Percentiles rank a stretch among this genome's conserved stretches.
Evolutionary conservation across 345 rosid species (phyloP).

Genomic region (Eucalyptus marginata): DNA sequence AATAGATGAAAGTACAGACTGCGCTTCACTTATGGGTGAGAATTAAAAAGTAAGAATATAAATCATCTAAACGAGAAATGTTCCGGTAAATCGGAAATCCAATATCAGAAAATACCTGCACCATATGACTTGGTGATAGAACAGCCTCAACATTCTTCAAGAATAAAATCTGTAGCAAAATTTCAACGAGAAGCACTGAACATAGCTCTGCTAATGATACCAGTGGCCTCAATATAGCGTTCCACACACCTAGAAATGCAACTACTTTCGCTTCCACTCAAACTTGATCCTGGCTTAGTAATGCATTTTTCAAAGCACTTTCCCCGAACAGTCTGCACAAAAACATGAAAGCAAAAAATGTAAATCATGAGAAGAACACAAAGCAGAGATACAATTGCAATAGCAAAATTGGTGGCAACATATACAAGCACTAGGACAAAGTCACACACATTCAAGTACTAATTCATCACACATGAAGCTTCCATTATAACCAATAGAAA

Average conservation of each 20-base stretch:
- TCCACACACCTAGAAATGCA: slow-evolving; percentile 95
- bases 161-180: neutral
- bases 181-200: slow-evolving; percentile 36
- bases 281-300: slow-evolving; percentile 85
- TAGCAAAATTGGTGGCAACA: neutral
- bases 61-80: neutral
- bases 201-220: slow-evolving; percentile 60
- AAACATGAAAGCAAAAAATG: neutral
- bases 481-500: neutral
- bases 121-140: neutral
- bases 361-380: neutral
- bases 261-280: slow-evolving; percentile 87
- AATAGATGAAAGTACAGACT: neutral
- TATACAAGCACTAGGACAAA: neutral
- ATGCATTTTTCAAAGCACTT: slow-evolving; percentile 90
- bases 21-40: neutral
- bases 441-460: neutral
- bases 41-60: neutral
- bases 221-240: slow-evolving; percentile 93
- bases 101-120: neutral
- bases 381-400: neutral
- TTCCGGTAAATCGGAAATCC: neutral
- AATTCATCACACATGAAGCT: neutral
- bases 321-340: slow-evolving; percentile 53
- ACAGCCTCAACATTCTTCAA: neutral